A percentile compares a stretch with the other conserved stretches of the same genome.
Evolutionary conservation across 768 basidiomycete species (phyloP).

Genomic region (Auricularia sp.): DNA sequence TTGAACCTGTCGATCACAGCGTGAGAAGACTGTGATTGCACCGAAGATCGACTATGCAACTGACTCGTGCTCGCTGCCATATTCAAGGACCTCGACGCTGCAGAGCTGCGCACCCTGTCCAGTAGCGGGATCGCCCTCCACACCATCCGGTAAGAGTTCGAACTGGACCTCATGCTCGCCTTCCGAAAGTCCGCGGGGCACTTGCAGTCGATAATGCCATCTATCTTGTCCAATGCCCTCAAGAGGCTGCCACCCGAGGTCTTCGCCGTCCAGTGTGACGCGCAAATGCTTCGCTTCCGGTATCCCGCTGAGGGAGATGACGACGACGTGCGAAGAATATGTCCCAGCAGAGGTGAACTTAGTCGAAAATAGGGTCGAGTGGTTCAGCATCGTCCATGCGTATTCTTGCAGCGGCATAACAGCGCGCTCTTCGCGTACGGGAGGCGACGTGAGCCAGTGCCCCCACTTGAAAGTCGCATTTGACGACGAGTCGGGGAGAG

Average conservation of each 20-base stretch:
- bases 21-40: no score
- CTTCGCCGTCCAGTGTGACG: slow-evolving; percentile 49
- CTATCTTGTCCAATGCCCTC: slow-evolving; percentile 53
- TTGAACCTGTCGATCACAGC: slow-evolving; percentile 41
- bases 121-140: slow-evolving; percentile 27
- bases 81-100: slow-evolving; percentile 64
- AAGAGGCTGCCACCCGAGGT: slow-evolving; percentile 50
- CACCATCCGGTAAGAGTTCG: slow-evolving; percentile 34
- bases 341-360: slow-evolving; percentile 53
- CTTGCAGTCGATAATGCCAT: slow-evolving; percentile 62
- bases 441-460: slow-evolving; percentile 49
- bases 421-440: slow-evolving; percentile 48
- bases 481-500: slow-evolving; percentile 17
- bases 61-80: slow-evolving; percentile 54
- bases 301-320: slow-evolving; percentile 66
- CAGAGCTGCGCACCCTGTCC: slow-evolving; percentile 51
- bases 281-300: slow-evolving; percentile 41
- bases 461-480: slow-evolving; percentile 45
- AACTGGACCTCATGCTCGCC: slow-evolving; percentile 56
- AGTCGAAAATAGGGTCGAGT: slow-evolving; percentile 45
- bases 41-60: slow-evolving; percentile 1
- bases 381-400: slow-evolving; percentile 65
- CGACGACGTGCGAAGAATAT: slow-evolving; percentile 49
- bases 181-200: slow-evolving; percentile 26
- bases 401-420: slow-evolving; percentile 69